Evolutionary conservation across 139 green algal genomes (phyloP).

Genomic region (Choricystis sp.): DNA sequence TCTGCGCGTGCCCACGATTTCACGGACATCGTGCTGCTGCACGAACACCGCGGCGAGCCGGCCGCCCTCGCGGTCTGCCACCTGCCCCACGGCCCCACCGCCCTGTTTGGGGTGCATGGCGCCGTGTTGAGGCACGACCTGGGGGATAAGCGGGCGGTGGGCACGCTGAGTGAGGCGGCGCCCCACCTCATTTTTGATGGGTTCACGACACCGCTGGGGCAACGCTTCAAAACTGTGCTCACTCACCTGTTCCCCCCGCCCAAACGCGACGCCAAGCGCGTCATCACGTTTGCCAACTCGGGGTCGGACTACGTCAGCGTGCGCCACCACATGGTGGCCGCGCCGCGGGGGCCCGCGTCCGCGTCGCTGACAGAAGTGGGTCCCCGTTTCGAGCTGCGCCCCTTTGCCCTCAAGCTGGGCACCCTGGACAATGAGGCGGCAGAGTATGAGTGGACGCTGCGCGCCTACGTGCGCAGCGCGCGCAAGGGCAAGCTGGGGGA

Average conservation of each 20-base stretch:
- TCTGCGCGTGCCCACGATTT: constrained; percentile 67
- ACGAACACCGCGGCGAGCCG: constrained; percentile 94
- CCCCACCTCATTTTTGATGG: constrained; percentile 89
- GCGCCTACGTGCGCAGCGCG: constrained; percentile 49
- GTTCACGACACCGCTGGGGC: constrained; percentile 71
- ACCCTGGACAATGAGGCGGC: constrained; percentile 67
- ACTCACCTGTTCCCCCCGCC: constrained; percentile 91
- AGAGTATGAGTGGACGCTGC: constrained; percentile 65
- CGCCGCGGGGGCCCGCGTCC: constrained; percentile 52
- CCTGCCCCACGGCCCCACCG: constrained; percentile 91
- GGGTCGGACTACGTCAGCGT: constrained; percentile 89
- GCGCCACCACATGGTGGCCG: constrained; percentile 72
- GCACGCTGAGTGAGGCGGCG: constrained; percentile 84
- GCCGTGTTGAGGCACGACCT: constrained; percentile 89
- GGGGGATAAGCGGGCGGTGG: constrained; percentile 73
- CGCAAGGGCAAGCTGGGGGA: constrained; percentile 44
- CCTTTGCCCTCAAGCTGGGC: constrained; percentile 70
- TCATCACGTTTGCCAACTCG: constrained; percentile 78
- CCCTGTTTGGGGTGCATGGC: constrained; percentile 94
- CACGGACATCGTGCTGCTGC: constrained; percentile 91
- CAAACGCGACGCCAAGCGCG: constrained; percentile 70
- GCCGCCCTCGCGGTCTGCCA: constrained; percentile 95
- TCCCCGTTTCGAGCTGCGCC: constrained; percentile 74
- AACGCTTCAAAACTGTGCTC: constrained; percentile 70
- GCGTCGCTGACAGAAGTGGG: constrained; percentile 59